Percentiles rank a stretch among this genome's conserved stretches.
phyloP scores from a whole-genome alignment of 2,329 filamentous ascomycete species.

The Penicillium sp. region DNA sequence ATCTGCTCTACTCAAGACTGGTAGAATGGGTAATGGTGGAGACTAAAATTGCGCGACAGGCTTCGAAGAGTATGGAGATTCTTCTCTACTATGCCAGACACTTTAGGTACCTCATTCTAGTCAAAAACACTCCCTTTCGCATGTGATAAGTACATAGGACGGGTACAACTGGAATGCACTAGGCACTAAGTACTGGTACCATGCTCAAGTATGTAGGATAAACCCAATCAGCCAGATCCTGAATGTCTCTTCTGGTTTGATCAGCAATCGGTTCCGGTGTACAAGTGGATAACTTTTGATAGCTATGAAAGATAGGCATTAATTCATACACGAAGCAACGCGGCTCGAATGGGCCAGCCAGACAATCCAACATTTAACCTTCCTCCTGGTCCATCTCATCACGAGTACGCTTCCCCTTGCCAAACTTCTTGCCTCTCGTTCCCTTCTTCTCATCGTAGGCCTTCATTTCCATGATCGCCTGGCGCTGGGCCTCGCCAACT shows the following conservation, averaged over 20 bases:
- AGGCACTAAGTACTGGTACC: too few relatives aligned
- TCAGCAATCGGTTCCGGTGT: neutral
- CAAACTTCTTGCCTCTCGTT: conserved; percentile 51
- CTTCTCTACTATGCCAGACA: too few relatives aligned
- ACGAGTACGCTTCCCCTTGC: conserved; percentile 57
- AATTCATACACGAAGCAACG: conserved; percentile 9
- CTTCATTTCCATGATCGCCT: conserved; percentile 82
- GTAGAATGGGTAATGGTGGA: too few relatives aligned
- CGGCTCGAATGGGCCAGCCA: conserved; percentile 10
- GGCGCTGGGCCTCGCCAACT: conserved; percentile 80
- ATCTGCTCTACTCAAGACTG: neutral
- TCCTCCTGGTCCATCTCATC: conserved; percentile 77
- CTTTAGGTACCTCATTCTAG: too few relatives aligned
- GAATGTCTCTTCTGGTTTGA: neutral
- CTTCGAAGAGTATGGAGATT: too few relatives aligned
- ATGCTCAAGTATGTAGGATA: too few relatives aligned
- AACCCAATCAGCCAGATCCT: too few relatives aligned
- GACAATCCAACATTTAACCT: conserved; percentile 47
- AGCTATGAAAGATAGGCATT: conserved; percentile 5
- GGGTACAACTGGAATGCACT: too few relatives aligned
- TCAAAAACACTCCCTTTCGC: too few relatives aligned
- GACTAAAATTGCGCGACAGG: too few relatives aligned
- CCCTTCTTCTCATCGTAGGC: conserved; percentile 68
- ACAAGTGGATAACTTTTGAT: conserved; percentile 10
- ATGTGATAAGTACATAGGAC: too few relatives aligned